Evolutionary conservation across 192 early-diverging fungal species (phyloP).

Genomic region (Phlyctochytrium planicorne): DNA sequence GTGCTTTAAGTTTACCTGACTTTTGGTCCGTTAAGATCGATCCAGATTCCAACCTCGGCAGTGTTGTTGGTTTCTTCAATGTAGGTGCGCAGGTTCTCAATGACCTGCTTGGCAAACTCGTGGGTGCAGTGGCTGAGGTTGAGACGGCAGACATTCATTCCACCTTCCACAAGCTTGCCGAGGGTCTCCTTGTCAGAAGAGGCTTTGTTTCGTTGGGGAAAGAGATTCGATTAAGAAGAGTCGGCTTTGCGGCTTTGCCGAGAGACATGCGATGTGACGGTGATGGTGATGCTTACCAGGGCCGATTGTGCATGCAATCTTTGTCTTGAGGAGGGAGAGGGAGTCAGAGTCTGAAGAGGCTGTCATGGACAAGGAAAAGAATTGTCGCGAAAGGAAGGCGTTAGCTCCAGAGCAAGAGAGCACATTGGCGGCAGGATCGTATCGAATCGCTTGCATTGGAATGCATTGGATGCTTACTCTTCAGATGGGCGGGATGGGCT

Average conservation of each 20-base stretch:
- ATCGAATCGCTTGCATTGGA: too few species aligned
- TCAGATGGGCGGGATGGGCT: too few species aligned
- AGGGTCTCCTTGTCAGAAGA: conserved; percentile 43
- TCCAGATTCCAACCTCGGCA: conserved; percentile 54
- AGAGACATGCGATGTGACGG: not conserved
- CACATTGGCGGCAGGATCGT: too few species aligned
- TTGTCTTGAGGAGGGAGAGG: conserved; percentile 41
- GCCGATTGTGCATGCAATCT: conserved; percentile 52
- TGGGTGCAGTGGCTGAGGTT: conserved; percentile 58
- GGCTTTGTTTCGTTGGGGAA: conserved; percentile 25
- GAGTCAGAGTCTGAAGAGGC: too few species aligned
- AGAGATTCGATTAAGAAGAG: not conserved
- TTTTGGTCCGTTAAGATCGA: conserved; percentile 65
- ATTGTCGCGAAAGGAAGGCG: too few species aligned
- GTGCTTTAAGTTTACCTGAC: too few species aligned
- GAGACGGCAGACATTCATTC: conserved; percentile 56
- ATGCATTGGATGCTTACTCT: too few species aligned
- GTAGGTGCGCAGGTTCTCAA: conserved; percentile 41
- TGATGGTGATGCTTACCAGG: conserved; percentile 36
- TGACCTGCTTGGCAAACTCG: conserved; percentile 52
- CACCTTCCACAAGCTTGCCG: conserved; percentile 43
- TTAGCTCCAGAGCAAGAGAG: too few species aligned
- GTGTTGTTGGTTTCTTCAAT: conserved; percentile 32
- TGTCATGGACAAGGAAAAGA: too few species aligned
- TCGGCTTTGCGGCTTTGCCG: conserved; percentile 2